phyloP scores from a whole-genome alignment of 2,329 filamentous ascomycete species.

The Pestalotiopsis sp. region DNA sequence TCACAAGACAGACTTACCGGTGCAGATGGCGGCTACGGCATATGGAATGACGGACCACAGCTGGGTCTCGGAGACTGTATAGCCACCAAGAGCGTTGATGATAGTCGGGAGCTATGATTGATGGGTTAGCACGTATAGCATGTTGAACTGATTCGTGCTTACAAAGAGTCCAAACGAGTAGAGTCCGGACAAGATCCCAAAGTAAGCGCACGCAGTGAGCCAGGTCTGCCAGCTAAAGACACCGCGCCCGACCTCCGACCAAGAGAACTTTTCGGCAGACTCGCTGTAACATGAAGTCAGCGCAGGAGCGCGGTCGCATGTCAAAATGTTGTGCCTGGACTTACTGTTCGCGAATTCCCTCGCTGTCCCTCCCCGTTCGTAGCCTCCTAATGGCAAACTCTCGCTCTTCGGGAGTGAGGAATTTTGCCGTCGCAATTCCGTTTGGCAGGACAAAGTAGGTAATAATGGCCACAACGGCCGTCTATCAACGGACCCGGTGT shows the following conservation, averaged over 20 bases:
- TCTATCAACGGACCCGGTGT: slow-evolving; percentile 37
- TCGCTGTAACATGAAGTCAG: slow-evolving; percentile 21
- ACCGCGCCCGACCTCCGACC: slow-evolving; percentile 65
- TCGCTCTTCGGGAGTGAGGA: slow-evolving; percentile 55
- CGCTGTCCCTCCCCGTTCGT: slow-evolving; percentile 23
- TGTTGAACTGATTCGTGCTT: slow-evolving; percentile 23
- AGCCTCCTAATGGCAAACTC: slow-evolving; percentile 48
- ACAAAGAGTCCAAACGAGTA: slow-evolving; percentile 68
- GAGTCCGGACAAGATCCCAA: slow-evolving; percentile 57
- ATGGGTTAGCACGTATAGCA: neutral
- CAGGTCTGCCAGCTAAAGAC: slow-evolving; percentile 62
- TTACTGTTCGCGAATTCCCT: neutral
- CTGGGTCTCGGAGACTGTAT: slow-evolving; percentile 58
- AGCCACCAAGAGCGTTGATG: slow-evolving; percentile 54
- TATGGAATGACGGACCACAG: slow-evolving; percentile 67
- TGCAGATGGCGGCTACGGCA: slow-evolving; percentile 58
- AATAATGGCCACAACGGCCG: slow-evolving; percentile 52
- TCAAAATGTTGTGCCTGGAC: neutral
- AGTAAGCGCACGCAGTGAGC: slow-evolving; percentile 64
- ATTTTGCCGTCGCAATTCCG: slow-evolving; percentile 52
- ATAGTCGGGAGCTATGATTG: slow-evolving; percentile 60
- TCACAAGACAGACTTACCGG: too few species aligned
- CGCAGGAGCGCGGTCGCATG: neutral
- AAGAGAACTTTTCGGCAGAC: slow-evolving; percentile 52
- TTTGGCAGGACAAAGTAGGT: slow-evolving; percentile 59